phyloP scores from a whole-genome alignment of 2,329 filamentous ascomycete species.

The Stenocarpella maydis region DNA sequence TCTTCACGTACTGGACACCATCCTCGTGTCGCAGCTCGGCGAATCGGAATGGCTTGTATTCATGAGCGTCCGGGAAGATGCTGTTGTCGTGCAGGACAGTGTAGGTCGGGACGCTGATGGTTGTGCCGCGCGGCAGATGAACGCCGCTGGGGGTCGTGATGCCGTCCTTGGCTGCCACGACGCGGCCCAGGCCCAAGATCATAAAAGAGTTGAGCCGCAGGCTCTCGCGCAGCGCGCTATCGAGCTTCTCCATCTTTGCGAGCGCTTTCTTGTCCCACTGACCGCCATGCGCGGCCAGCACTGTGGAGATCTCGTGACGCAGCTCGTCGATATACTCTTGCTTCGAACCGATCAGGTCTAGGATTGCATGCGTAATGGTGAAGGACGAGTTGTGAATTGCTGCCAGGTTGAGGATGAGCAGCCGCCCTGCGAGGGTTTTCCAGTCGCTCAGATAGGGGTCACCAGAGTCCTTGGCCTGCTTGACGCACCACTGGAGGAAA shows the following conservation, averaged over 20 bases:
- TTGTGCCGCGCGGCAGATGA: not conserved
- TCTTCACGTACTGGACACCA: too few species aligned
- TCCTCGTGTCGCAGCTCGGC: too few species aligned
- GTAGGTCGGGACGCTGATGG: not conserved
- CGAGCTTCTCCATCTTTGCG: slow-evolving; percentile 8
- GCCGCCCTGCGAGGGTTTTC: not conserved
- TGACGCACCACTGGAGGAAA: not conserved
- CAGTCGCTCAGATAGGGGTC: not conserved
- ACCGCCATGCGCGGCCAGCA: not conserved
- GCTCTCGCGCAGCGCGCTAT: not conserved
- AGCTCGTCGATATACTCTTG: not conserved
- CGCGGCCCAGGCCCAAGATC: not conserved
- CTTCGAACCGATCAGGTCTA: not conserved
- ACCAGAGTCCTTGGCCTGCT: not conserved
- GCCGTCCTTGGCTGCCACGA: not conserved
- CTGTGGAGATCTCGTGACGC: not conserved
- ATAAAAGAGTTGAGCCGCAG: not conserved
- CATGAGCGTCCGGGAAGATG: not conserved
- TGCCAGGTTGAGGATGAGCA: not conserved
- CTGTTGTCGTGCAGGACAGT: not conserved
- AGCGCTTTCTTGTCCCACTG: not conserved
- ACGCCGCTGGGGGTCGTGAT: not conserved
- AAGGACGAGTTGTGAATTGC: not conserved
- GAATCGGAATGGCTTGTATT: slow-evolving; percentile 1
- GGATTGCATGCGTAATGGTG: not conserved